phyloP scores from a whole-genome alignment of 2,329 filamentous ascomycete species.

The Xylaria sp. region DNA sequence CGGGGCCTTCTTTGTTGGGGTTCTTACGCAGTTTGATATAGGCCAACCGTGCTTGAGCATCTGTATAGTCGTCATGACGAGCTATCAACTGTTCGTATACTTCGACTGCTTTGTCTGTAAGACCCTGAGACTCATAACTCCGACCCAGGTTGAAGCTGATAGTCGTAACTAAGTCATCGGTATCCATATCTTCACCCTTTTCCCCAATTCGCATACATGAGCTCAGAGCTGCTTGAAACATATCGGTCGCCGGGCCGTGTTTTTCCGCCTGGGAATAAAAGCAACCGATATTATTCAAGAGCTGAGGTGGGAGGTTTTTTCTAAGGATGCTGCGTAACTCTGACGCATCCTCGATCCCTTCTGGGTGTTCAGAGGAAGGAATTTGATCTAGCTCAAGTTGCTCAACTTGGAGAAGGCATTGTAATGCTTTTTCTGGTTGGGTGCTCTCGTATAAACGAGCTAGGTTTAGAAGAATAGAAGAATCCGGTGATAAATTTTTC shows the following conservation, averaged over 20 bases:
- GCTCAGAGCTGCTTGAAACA: slow-evolving; percentile 92
- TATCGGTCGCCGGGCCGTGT: slow-evolving; percentile 79
- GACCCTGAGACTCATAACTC: slow-evolving; percentile 87
- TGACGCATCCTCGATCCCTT: slow-evolving; percentile 68
- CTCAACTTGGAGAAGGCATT: slow-evolving; percentile 92
- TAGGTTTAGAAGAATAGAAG: slow-evolving; percentile 89
- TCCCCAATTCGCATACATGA: slow-evolving; percentile 86
- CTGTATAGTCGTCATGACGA: slow-evolving; percentile 90
- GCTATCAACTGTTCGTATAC: slow-evolving; percentile 88
- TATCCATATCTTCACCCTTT: slow-evolving; percentile 80
- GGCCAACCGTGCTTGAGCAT: slow-evolving; percentile 87
- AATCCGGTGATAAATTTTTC: slow-evolving; percentile 82
- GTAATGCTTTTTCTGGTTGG: slow-evolving; percentile 87
- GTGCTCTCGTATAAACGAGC: slow-evolving; percentile 90
- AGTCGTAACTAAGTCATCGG: slow-evolving; percentile 90
- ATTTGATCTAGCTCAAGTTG: slow-evolving; percentile 87
- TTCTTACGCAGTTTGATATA: slow-evolving; percentile 88
- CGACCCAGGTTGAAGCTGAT: slow-evolving; percentile 97
- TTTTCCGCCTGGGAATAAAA: slow-evolving; percentile 93
- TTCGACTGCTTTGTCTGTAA: slow-evolving; percentile 84
- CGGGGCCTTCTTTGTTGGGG: slow-evolving; percentile 86
- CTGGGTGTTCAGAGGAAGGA: slow-evolving; percentile 73
- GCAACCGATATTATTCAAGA: slow-evolving; percentile 97
- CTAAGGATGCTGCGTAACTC: slow-evolving; percentile 72
- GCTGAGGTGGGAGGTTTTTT: slow-evolving; percentile 84